Base-by-base conservation (phyloP, 345 rosid species). In the Erucastrum elatum region DNA sequence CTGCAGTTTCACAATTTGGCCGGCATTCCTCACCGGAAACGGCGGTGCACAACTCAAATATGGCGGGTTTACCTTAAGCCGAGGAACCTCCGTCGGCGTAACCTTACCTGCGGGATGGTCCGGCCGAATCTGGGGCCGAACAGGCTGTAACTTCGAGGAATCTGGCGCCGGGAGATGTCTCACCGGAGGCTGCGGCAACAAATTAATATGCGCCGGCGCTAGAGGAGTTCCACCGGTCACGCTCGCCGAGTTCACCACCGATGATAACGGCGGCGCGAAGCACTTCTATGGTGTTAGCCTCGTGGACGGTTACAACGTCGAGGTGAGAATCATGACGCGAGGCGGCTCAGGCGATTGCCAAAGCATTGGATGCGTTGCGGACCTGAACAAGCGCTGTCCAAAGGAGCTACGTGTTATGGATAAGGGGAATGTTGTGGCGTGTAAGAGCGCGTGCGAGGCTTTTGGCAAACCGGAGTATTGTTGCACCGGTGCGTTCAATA, bases 271-370 rank as follows among this genome's bases (percentile, higher is more conserved):
- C 2, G 62, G 34, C 66, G 46, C 76, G 0, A 13, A 13, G 67
- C 97, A 94, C 75, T 92, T 92, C 71, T 94, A 94, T 73, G 97
- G 90, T 82, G 92, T 92, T 3, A 94, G 97, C 75, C 88, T 94
- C 1, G 98, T 94, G 1, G 98, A 94, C 71, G 98, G 98, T 2
- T 94, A 92, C 85, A 94, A 94, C 70, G 82, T 92, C 10, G 86
- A 84, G 65, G 62, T 92, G 80, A 86, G 85, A 6, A 86, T 92
- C 6, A 82, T 75, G 81, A 84, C 94, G 0, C 35, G 77, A 8
- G 91, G 88, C 2, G 94, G 97, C 2, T 39, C 84, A 2, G 97
- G 97, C 0, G 78, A 88, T 8, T 94, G 98, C 72, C 85, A 85
- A 81, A 83, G 76, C 58, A 90, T 93, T 2, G 97, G 95, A 2